Evolutionary conservation across 164 flowering plant species (phyloP), one percentile per base, ranked within the genome.

Genomic region (Litsea cubeba): DNA sequence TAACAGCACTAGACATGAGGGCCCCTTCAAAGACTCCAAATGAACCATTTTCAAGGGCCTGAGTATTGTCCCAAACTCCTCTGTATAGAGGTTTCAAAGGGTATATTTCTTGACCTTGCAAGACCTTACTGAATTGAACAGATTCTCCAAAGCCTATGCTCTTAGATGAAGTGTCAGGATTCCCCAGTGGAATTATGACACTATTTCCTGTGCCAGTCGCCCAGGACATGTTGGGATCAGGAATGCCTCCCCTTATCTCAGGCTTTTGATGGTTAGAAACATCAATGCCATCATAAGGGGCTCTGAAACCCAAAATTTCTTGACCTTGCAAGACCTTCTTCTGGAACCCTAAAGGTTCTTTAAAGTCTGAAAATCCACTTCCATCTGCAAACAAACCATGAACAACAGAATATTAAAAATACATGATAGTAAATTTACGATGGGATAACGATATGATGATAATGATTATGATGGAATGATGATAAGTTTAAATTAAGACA

Each of bases 291-390:
- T 81, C 82, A 69, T 75, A 87, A 57, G 81, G 80, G 70, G 84
- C 62, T 67, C 65, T 77, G 79, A 84, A 85, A 82, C 92, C 84
- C 62, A 81, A 80, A 70, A 85, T 91, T 96, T 94, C 98, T 92
- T 96, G 98, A 96, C 99, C 99, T 94, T 96, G 99, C 98, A 96
- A 96, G 98, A 94, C 99, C 98, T 90, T 92, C 84, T 87, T 92
- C 84, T 87, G 95, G 96, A 90, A 92, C 78, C 97, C 83, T 60
- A 78, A 78, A 57, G 97, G 84, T 82, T 96, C 97, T 85, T 87
- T 84, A 74, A 90, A 87, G 89, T 89, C 93, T 72, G 90, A 77
- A 71, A 76, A 81, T 67, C 88, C 88, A 46, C 81, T 79, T 71
- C 91, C 97, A 82, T 84, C 94, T 90, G 88, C 54, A 62, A 30